Percentiles rank a stretch among this genome's conserved stretches.
phyloP scores from a whole-genome alignment of 768 basidiomycete species.

The Galerina marginata region DNA sequence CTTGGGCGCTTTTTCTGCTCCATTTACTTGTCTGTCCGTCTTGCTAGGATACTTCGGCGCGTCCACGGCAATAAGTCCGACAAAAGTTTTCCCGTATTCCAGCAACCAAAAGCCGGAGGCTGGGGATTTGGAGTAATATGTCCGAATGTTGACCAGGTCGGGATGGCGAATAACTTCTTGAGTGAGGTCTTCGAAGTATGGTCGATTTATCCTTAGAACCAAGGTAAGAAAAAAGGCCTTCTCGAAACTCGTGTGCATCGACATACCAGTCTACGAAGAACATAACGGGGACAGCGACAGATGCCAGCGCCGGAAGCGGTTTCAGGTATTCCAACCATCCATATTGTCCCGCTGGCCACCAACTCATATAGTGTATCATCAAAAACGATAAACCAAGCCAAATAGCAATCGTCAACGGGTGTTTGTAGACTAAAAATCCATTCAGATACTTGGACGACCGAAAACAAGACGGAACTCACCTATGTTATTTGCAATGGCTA shows the following conservation, averaged over 20 bases:
- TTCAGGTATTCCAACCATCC: slow-evolving; percentile 57
- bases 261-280: slow-evolving; percentile 73
- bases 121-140: slow-evolving; percentile 63
- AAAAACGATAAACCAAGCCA: slow-evolving; percentile 67
- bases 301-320: slow-evolving; percentile 71
- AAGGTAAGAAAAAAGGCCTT: neutral
- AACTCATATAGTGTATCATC: slow-evolving; percentile 63
- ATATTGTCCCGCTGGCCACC: slow-evolving; percentile 65
- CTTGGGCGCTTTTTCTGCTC: slow-evolving; percentile 33
- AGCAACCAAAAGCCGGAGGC: slow-evolving; percentile 76
- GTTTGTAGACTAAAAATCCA: slow-evolving; percentile 48
- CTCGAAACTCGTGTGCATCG: neutral
- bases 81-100: slow-evolving; percentile 58
- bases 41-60: slow-evolving; percentile 51
- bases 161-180: slow-evolving; percentile 55
- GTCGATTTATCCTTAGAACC: slow-evolving; percentile 66
- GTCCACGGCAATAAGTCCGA: slow-evolving; percentile 77
- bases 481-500: slow-evolving; percentile 69
- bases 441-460: slow-evolving; percentile 4
- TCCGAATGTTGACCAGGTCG: slow-evolving; percentile 58
- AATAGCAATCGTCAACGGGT: slow-evolving; percentile 62
- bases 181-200: slow-evolving; percentile 62
- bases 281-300: slow-evolving; percentile 66
- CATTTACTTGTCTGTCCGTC: slow-evolving; percentile 24
- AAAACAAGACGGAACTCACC: slow-evolving; percentile 40